Evolutionary conservation across 352 stramenopile genomes (phyloP).

Genomic region (Pythium chondricola): DNA sequence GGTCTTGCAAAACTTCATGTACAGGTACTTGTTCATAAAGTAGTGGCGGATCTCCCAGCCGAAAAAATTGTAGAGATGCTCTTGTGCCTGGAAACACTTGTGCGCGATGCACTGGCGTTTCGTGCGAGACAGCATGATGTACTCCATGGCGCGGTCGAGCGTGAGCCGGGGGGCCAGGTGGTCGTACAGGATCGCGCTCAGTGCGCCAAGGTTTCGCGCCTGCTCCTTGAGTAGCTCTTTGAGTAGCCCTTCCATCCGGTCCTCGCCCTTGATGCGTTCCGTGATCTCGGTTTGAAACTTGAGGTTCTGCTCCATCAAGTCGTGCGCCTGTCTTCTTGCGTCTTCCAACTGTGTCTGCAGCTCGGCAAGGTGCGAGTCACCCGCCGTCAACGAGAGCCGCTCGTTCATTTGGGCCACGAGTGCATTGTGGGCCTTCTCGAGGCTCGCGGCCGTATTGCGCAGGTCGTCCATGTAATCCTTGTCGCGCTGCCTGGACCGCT

Average conservation of each 20-base stretch:
- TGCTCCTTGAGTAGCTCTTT: constrained; percentile 33
- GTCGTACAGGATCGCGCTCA: constrained; percentile 15
- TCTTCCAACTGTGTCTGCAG: constrained; percentile 29
- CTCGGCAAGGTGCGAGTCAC: constrained; percentile 11
- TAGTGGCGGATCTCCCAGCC: constrained; percentile 38
- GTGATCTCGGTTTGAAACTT: constrained; percentile 38
- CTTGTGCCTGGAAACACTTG: constrained; percentile 23
- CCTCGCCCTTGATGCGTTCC: constrained; percentile 42
- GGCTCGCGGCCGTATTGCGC: constrained; percentile 21
- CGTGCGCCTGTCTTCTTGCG: constrained; percentile 24
- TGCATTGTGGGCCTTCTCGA: constrained; percentile 29
- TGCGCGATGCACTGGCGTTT: constrained; percentile 28
- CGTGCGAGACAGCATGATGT: constrained; percentile 37
- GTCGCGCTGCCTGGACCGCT: constrained; percentile 42
- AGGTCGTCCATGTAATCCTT: constrained; percentile 48
- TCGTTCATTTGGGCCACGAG: constrained; percentile 33
- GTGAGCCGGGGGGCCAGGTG: constrained; percentile 18
- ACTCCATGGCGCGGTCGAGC: constrained; percentile 24
- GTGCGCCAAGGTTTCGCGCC: constrained; percentile 2
- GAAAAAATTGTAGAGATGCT: constrained; percentile 33
- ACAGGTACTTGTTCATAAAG: constrained; percentile 30
- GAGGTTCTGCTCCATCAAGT: constrained; percentile 39
- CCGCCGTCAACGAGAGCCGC: constrained; percentile 15
- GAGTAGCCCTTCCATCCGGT: constrained; percentile 50
- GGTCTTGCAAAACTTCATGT: constrained; percentile 41